Conservation (phyloP, 2,329 filamentous ascomycete genomes). For the Tympanopsis confertula region DNA sequence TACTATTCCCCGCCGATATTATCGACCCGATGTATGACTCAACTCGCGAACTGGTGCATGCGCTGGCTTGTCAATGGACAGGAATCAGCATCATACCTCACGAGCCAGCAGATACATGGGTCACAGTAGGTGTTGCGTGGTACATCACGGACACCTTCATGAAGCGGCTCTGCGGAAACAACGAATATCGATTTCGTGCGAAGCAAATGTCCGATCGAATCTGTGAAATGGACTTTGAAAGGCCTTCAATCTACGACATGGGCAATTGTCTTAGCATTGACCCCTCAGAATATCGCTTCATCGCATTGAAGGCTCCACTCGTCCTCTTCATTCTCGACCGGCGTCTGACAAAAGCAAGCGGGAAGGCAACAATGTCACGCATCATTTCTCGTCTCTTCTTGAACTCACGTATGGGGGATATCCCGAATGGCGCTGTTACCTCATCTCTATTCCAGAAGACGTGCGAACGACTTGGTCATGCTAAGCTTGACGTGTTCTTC, state of each 20-base stretch:
- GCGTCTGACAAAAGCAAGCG: constrained; percentile 76
- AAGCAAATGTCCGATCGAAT: constrained; percentile 75
- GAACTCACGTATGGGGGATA: constrained; percentile 71
- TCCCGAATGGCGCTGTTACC: constrained; percentile 59
- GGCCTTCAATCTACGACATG: constrained; percentile 72
- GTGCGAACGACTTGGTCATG: constrained; percentile 81
- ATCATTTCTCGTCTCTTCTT: constrained; percentile 79
- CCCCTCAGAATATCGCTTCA: constrained; percentile 77
- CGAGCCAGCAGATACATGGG: constrained; percentile 72
- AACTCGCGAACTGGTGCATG: constrained; percentile 69
- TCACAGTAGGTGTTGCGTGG: constrained; percentile 78
- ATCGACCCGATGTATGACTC: constrained; percentile 76
- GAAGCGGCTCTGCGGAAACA: constrained; percentile 81
- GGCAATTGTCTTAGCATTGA: constrained; percentile 71
- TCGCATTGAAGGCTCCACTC: constrained; percentile 78
- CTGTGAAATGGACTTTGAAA: constrained; percentile 67
- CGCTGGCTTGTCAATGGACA: constrained; percentile 84
- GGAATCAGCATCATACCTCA: constrained; percentile 86
- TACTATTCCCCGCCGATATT: constrained; percentile 75
- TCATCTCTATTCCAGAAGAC: constrained; percentile 66
- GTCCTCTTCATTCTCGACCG: constrained; percentile 91
- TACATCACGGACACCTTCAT: constrained; percentile 94
- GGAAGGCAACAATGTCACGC: constrained; percentile 70
- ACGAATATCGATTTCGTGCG: constrained; percentile 83
- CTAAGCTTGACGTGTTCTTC: constrained; percentile 81